Evolutionary conservation across 1,139 yeast genomes (phyloP).

Genomic region (Saccharomyces hybrid): DNA sequence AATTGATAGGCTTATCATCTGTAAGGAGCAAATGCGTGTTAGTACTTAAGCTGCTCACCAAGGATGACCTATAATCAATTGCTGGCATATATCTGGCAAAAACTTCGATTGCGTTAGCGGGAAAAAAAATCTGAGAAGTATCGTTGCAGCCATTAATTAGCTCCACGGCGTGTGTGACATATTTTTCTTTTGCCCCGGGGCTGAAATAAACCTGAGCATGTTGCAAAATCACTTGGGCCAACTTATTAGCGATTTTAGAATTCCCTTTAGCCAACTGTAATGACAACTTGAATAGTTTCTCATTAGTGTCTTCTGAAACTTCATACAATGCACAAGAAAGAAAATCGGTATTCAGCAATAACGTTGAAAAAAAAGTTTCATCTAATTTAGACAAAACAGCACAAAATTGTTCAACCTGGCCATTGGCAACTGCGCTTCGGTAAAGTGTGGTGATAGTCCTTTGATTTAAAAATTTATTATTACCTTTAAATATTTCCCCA

Average conservation of each 20-base stretch:
- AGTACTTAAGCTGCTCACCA: slow-evolving; percentile 42
- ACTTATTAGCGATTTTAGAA: slow-evolving; percentile 13
- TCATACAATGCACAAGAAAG: slow-evolving; percentile 20
- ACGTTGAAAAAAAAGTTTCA: slow-evolving; percentile 11
- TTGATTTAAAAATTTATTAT: slow-evolving; percentile 29
- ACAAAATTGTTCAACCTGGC: slow-evolving; percentile 23
- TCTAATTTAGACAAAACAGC: slow-evolving; percentile 26
- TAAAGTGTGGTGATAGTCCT: slow-evolving; percentile 32
- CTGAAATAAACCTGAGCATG: slow-evolving; percentile 8
- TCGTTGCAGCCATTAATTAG: slow-evolving; percentile 7
- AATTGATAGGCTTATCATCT: slow-evolving; percentile 13
- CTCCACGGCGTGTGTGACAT: slow-evolving; percentile 12
- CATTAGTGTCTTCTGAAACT: slow-evolving; percentile 8
- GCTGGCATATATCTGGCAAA: slow-evolving; percentile 18
- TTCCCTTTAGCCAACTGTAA: slow-evolving; percentile 13
- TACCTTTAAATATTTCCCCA: slow-evolving; percentile 19
- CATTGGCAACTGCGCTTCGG: slow-evolving; percentile 16
- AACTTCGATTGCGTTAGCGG: slow-evolving; percentile 8
- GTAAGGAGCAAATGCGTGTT: slow-evolving; percentile 34
- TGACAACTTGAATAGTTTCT: slow-evolving; percentile 10
- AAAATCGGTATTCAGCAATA: slow-evolving; percentile 22
- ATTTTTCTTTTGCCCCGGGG: slow-evolving; percentile 1
- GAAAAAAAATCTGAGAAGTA: slow-evolving; percentile 11
- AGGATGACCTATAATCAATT: slow-evolving; percentile 35
- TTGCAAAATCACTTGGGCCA: slow-evolving; percentile 15